Conservation (phyloP, 106 monocot genomes). For the Dendrobium nobile region DNA sequence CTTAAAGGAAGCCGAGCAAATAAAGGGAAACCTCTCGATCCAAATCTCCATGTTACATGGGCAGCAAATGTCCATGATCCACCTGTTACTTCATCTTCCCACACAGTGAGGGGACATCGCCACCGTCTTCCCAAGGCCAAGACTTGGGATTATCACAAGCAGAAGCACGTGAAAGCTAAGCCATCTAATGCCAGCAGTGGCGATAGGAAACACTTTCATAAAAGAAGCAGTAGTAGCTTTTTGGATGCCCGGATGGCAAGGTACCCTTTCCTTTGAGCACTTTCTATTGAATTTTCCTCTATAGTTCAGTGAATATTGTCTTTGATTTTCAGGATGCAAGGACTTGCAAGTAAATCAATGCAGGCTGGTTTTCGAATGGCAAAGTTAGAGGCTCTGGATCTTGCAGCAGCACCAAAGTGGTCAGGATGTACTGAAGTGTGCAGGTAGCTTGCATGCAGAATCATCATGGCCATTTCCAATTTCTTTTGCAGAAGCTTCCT, state of each 20-base stretch:
- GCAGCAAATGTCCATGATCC: slow-evolving; percentile 68
- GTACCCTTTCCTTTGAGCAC: slow-evolving; percentile 2
- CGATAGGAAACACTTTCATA: slow-evolving; percentile 26
- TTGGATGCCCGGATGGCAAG: slow-evolving; percentile 14
- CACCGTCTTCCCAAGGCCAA: slow-evolving; percentile 17
- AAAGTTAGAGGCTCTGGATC: background rate
- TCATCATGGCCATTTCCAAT: background rate
- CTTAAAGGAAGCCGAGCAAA: slow-evolving; percentile 45
- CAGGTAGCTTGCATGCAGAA: slow-evolving; percentile 15
- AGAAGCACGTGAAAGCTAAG: slow-evolving; percentile 32
- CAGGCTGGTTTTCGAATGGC: background rate
- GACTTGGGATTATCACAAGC: slow-evolving; percentile 25
- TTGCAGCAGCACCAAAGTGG: background rate
- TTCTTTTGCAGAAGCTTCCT: slow-evolving; percentile 17
- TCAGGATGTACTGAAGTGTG: slow-evolving; percentile 2
- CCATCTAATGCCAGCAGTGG: slow-evolving; percentile 12
- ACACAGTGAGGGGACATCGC: slow-evolving; percentile 31
- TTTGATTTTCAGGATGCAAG: slow-evolving; percentile 9
- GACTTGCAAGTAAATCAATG: background rate
- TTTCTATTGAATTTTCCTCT: background rate
- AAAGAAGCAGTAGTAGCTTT: slow-evolving; percentile 14
- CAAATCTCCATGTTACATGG: slow-evolving; percentile 41
- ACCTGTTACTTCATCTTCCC: slow-evolving; percentile 47
- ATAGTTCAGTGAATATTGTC: background rate
- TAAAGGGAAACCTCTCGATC: slow-evolving; percentile 12